Conservation (phyloP, 2,329 filamentous ascomycete genomes). For the Xylariaceae sp. region DNA sequence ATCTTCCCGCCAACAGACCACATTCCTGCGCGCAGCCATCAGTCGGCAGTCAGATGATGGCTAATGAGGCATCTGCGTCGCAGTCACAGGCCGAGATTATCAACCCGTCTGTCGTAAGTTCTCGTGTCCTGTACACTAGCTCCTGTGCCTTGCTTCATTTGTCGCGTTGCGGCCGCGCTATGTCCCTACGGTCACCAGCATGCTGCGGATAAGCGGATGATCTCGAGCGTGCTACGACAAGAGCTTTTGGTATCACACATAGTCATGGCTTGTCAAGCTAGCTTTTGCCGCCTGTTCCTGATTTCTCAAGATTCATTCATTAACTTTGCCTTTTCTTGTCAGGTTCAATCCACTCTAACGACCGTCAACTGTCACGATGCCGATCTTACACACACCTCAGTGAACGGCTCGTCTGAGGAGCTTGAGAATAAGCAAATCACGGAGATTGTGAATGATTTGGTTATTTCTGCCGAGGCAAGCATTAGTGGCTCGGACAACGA, state of each 20-base stretch:
- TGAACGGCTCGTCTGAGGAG: slow-evolving; percentile 52
- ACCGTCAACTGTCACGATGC: slow-evolving; percentile 44
- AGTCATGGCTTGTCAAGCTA: no score
- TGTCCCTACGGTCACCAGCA: no score
- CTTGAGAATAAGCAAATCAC: slow-evolving; percentile 54
- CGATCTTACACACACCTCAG: slow-evolving; percentile 34
- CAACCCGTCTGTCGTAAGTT: no score
- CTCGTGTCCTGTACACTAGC: no score
- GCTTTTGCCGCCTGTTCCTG: slow-evolving; percentile 5
- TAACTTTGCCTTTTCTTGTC: slow-evolving; percentile 1
- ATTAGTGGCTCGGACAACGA: slow-evolving; percentile 75
- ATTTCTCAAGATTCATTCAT: slow-evolving; percentile 1
- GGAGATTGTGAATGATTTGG: slow-evolving; percentile 53
- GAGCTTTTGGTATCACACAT: no score
- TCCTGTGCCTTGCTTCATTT: background rate
- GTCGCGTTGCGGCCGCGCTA: background rate
- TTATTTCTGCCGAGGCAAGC: slow-evolving; percentile 62
- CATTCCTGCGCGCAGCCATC: no score
- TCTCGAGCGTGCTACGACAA: no score
- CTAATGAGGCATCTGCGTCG: no score
- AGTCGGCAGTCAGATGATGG: no score
- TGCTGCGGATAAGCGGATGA: no score
- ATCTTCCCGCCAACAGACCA: no score
- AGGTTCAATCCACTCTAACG: slow-evolving; percentile 29
- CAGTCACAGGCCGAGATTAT: no score